phyloP scores from a whole-genome alignment of 108 stramenopile species.

The Discostella pseudostelligera region DNA sequence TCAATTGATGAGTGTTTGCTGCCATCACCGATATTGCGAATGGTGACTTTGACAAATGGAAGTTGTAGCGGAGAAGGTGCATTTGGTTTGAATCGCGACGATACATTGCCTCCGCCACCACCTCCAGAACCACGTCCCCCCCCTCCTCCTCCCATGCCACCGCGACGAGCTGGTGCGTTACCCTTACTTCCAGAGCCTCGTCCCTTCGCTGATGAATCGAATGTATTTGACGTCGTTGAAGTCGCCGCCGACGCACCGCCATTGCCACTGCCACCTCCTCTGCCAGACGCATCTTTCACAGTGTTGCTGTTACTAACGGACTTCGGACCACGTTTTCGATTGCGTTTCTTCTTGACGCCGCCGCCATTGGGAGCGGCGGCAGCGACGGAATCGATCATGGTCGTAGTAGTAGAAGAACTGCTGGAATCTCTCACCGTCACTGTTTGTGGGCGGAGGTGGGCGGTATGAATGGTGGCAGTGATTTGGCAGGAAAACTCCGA shows the following conservation, averaged over 20 bases:
- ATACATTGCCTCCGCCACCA: conserved; percentile 8
- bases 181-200: conserved; percentile 7
- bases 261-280: conserved; percentile 7
- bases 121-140: conserved; percentile 12
- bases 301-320: not conserved
- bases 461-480: too few species aligned
- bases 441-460: not conserved
- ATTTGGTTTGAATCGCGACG: conserved; percentile 11
- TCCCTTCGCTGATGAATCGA: conserved; percentile 7
- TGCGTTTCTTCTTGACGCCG: conserved; percentile 7
- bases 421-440: too few species aligned
- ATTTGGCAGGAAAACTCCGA: too few species aligned
- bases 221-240: not conserved
- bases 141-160: conserved; percentile 19
- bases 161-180: conserved; percentile 10
- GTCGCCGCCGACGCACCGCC: not conserved
- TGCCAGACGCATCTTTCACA: conserved; percentile 2
- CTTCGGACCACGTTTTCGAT: conserved; percentile 8
- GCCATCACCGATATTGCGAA: conserved; percentile 36
- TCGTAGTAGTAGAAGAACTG: too few species aligned
- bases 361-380: conserved; percentile 8
- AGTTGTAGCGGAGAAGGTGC: conserved; percentile 37
- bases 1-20: conserved; percentile 17
- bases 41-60: conserved; percentile 45
- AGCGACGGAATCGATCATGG: not conserved